These are phyloP conservation scores for Macadamia integrifolia DNA, from an alignment of 164 flowering plant genomes.

Conservation along the genomic window DNA sequence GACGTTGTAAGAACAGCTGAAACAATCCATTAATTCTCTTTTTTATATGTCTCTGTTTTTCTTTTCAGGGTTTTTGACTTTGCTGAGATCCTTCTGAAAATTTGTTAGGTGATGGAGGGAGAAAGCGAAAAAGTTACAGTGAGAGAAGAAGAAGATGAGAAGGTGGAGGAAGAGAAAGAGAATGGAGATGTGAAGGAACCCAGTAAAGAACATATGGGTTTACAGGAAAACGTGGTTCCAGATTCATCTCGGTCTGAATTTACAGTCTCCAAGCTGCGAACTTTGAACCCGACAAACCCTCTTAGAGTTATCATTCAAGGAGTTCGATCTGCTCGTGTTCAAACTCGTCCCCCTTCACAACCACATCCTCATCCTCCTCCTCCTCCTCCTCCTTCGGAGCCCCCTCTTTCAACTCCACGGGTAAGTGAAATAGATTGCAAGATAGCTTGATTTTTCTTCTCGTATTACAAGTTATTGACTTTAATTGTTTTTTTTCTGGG, in stretches of 20 bases:
- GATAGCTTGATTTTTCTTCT: neutral
- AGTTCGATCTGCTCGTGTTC: slow-evolving; percentile 17
- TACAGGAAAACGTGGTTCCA: slow-evolving; percentile 7
- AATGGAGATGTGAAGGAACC: slow-evolving; percentile 6
- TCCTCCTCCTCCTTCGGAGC: neutral
- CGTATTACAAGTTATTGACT: neutral
- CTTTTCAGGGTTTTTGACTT: neutral
- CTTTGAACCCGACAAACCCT: slow-evolving; percentile 59
- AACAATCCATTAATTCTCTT: too few relatives aligned
- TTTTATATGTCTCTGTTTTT: neutral
- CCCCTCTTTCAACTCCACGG: slow-evolving; percentile 35
- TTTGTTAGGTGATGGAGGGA: slow-evolving; percentile 22
- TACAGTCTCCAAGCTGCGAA: slow-evolving; percentile 33
- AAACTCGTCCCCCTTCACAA: slow-evolving; percentile 10
- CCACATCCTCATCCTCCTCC: neutral
- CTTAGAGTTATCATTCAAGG: slow-evolving; percentile 50
- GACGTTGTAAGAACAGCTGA: too few relatives aligned
- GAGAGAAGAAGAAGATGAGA: neutral
- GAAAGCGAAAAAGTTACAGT: slow-evolving; percentile 5
- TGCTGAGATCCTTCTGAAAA: slow-evolving; percentile 1
- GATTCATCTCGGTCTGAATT: slow-evolving; percentile 11
- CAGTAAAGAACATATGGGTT: slow-evolving; percentile 9
- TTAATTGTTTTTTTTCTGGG: slow-evolving; percentile 5
- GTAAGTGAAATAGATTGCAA: slow-evolving; percentile 16
- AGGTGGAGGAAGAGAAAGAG: slow-evolving; percentile 3